Percentiles rank a stretch among this genome's conserved stretches.
Conservation (phyloP, 495 filamentous ascomycete species). For the Aspergillus cavernicola region DNA sequence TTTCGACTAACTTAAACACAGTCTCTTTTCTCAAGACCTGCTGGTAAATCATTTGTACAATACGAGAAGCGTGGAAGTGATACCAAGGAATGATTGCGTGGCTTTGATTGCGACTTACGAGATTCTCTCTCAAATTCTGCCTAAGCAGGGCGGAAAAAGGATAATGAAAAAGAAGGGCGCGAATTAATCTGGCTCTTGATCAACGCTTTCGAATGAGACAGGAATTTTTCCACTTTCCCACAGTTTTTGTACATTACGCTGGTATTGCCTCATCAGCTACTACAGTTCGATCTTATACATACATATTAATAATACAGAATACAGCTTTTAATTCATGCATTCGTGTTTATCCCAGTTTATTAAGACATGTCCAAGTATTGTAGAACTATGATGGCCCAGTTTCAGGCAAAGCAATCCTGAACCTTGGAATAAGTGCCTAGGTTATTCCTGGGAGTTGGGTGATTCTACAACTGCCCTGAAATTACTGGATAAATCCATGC, state of each 20-base stretch:
- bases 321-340: slow-evolving; percentile 18
- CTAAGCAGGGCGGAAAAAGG: neutral
- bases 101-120: neutral
- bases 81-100: slow-evolving; percentile 26
- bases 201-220: neutral
- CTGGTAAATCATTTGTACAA: slow-evolving; percentile 38
- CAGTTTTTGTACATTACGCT: slow-evolving; percentile 12
- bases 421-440: too few relatives aligned
- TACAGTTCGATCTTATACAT: neutral
- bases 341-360: neutral
- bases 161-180: slow-evolving; percentile 6
- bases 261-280: neutral
- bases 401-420: too few relatives aligned
- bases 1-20: slow-evolving; percentile 18
- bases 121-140: neutral
- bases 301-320: slow-evolving; percentile 7
- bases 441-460: too few relatives aligned
- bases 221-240: neutral
- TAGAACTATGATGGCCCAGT: too few relatives aligned
- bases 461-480: too few relatives aligned
- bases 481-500: neutral
- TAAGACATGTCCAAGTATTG: too few relatives aligned
- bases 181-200: neutral
- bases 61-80: slow-evolving; percentile 36
- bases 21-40: slow-evolving; percentile 52